Evolutionary conservation across 805 yeast species (phyloP).

Genomic region (Pichia occidentalis): DNA sequence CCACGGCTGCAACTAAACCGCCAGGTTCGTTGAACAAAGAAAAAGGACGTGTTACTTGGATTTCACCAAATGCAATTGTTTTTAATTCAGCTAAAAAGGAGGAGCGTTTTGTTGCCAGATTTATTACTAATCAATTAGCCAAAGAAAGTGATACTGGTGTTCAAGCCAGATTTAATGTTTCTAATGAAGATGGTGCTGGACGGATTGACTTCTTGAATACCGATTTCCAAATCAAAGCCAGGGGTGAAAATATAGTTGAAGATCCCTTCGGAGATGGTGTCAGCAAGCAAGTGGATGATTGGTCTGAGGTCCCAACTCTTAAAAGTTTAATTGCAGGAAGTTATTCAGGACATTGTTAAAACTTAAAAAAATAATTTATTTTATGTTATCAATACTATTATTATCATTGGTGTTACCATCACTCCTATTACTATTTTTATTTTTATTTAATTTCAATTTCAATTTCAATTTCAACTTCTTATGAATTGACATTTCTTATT

Average conservation of each 20-base stretch:
- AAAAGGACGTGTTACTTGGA: constrained; percentile 82
- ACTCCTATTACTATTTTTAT: too few species aligned
- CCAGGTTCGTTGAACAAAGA: constrained; percentile 87
- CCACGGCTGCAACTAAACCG: constrained; percentile 83
- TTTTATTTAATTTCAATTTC: too few species aligned
- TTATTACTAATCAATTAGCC: constrained; percentile 66
- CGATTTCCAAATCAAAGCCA: constrained; percentile 29
- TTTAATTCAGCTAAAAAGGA: constrained; percentile 36
- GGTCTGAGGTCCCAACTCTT: constrained; percentile 36
- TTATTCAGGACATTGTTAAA: constrained; percentile 38
- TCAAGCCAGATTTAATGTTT: constrained; percentile 54
- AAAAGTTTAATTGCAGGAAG: constrained; percentile 45
- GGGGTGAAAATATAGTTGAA: constrained; percentile 21
- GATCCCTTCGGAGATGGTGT: constrained; percentile 32
- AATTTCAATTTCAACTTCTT: too few species aligned
- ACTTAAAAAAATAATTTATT: not conserved
- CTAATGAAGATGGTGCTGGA: constrained; percentile 37
- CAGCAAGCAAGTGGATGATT: constrained; percentile 18
- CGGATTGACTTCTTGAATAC: constrained; percentile 37
- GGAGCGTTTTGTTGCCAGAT: constrained; percentile 77
- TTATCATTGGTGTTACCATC: too few species aligned
- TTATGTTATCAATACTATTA: too few species aligned
- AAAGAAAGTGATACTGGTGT: constrained; percentile 72
- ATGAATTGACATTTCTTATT: too few species aligned
- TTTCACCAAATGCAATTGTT: constrained; percentile 39